A percentile compares a stretch with the other conserved stretches of the same genome.
Conservation (phyloP, 2,329 filamentous ascomycete genomes). For the Chaetomium globosum region DNA sequence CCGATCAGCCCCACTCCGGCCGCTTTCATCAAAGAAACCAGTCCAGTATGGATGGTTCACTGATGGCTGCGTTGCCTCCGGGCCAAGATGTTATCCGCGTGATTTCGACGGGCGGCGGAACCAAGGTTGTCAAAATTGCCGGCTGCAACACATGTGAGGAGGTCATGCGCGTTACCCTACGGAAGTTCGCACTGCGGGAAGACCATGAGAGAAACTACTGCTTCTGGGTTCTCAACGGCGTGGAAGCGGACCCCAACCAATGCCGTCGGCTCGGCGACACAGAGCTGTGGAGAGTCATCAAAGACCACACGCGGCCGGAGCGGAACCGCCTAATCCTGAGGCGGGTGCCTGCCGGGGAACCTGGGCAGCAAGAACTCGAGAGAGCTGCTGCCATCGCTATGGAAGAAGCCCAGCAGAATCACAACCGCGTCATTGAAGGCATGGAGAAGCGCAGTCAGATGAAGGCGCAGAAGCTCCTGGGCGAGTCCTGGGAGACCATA, state of each 20-base stretch:
- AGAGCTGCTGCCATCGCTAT: slow-evolving; percentile 85
- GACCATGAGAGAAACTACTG: slow-evolving; percentile 94
- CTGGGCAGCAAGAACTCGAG: slow-evolving; percentile 81
- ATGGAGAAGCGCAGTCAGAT: slow-evolving; percentile 77
- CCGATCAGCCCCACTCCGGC: slow-evolving; percentile 62
- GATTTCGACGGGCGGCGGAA: slow-evolving; percentile 87
- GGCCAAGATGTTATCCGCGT: slow-evolving; percentile 90
- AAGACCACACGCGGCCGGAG: slow-evolving; percentile 81
- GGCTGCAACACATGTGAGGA: slow-evolving; percentile 91
- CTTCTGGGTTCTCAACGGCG: slow-evolving; percentile 88
- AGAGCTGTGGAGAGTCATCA: slow-evolving; percentile 88
- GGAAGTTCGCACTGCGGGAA: slow-evolving; percentile 85
- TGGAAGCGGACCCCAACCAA: slow-evolving; percentile 78
- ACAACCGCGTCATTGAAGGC: slow-evolving; percentile 63
- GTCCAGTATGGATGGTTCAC: slow-evolving; percentile 80
- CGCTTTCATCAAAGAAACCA: slow-evolving; percentile 76
- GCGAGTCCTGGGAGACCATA: slow-evolving; percentile 80
- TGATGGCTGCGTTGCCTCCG: slow-evolving; percentile 81
- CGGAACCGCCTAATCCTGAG: slow-evolving; percentile 87
- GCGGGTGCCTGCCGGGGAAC: slow-evolving; percentile 89
- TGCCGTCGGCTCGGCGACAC: slow-evolving; percentile 82
- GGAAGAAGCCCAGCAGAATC: slow-evolving; percentile 79
- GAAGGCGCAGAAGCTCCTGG: slow-evolving; percentile 87
- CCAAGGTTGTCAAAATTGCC: slow-evolving; percentile 90
- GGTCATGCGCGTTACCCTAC: slow-evolving; percentile 83